Conservation (phyloP, 2,329 filamentous ascomycete species). For the Neonectria ditissima region DNA sequence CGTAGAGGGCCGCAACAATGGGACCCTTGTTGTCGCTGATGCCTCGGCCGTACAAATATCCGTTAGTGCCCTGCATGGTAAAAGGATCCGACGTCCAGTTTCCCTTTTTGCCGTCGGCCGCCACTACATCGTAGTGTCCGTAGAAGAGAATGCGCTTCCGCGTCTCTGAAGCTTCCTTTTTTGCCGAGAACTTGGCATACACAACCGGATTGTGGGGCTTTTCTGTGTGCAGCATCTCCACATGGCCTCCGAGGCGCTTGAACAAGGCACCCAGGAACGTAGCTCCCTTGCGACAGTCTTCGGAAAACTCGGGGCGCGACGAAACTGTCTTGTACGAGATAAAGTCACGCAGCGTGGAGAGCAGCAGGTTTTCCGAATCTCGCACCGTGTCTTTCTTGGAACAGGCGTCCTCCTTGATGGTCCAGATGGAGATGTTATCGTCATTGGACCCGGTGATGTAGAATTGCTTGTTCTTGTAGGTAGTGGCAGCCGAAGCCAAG, state of each 20-base stretch:
- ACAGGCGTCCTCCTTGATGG: constrained; percentile 64
- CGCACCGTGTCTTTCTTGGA: constrained; percentile 52
- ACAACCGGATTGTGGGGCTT: constrained; percentile 91
- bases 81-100: constrained; percentile 94
- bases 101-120: constrained; percentile 82
- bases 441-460: constrained; percentile 96
- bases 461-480: constrained; percentile 78
- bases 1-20: constrained; percentile 92
- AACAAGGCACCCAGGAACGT: constrained; percentile 91
- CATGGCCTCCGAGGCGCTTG: constrained; percentile 89
- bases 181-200: constrained; percentile 86
- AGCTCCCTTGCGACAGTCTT: constrained; percentile 92
- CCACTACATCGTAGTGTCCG: constrained; percentile 97
- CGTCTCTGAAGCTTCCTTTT: constrained; percentile 70
- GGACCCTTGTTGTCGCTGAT: constrained; percentile 98
- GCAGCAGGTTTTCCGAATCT: constrained; percentile 63
- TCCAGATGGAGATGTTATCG: constrained; percentile 89
- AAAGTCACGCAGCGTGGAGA: constrained; percentile 84
- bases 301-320: constrained; percentile 84
- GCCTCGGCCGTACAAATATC: constrained; percentile 95
- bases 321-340: constrained; percentile 94
- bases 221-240: constrained; percentile 88
- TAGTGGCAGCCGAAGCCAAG: constrained; percentile 82
- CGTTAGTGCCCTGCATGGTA: constrained; percentile 86
- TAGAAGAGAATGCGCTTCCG: constrained; percentile 95